A percentile compares a stretch with the other conserved stretches of the same genome.
Evolutionary conservation across 176 grass and related monocot species (phyloP).

Genomic region (Rhynchospora tenuis): DNA sequence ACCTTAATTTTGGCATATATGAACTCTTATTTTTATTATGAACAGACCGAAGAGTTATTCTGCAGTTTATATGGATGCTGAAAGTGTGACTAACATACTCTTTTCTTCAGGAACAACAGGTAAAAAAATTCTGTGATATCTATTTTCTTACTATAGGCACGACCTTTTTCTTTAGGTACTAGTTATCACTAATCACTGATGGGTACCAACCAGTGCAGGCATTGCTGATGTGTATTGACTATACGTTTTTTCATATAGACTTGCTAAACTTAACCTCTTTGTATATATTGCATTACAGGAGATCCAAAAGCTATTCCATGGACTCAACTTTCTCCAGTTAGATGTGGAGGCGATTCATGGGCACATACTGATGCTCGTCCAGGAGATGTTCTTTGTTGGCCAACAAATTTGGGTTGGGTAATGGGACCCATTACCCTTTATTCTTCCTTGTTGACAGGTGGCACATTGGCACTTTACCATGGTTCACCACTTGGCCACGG

Average conservation of each 20-base stretch:
- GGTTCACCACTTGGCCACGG: constrained; percentile 83
- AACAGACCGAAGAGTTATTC: constrained; percentile 48
- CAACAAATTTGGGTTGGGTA: constrained; percentile 94
- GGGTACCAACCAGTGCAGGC: neutral
- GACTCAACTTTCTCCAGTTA: constrained; percentile 77
- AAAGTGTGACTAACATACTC: constrained; percentile 66
- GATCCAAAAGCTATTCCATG: constrained; percentile 98
- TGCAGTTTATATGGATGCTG: constrained; percentile 62
- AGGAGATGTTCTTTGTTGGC: constrained; percentile 73
- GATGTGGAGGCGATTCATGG: constrained; percentile 70
- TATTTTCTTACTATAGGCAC: neutral
- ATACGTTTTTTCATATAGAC: constrained; percentile 6
- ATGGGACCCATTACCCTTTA: constrained; percentile 83
- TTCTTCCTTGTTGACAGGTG: constrained; percentile 62
- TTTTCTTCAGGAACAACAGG: constrained; percentile 99
- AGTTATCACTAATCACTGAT: neutral
- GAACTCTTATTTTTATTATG: neutral
- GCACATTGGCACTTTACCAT: constrained; percentile 74
- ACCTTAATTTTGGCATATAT: neutral
- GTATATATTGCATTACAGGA: constrained; percentile 37
- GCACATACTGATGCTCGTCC: constrained; percentile 63
- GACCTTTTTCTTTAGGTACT: constrained; percentile 1
- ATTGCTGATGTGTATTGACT: neutral
- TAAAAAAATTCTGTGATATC: neutral
- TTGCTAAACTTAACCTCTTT: constrained; percentile 6